Evolutionary conservation across 2,329 filamentous ascomycete species (phyloP), one percentile per base, ranked within the genome.

Genomic region (Fusarium domesticum): DNA sequence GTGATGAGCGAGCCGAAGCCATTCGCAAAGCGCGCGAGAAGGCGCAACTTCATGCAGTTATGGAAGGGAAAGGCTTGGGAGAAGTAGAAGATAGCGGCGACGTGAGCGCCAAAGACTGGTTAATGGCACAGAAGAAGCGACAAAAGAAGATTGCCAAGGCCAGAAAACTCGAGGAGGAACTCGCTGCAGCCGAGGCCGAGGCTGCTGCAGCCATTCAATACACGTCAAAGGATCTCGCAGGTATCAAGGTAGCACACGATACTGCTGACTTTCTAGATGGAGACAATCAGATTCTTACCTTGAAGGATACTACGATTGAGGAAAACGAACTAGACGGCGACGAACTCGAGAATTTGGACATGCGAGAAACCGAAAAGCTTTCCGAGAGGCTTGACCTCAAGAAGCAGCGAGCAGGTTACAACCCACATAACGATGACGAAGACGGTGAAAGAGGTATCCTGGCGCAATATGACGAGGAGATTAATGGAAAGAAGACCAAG

Each of bases 401-500:
- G 73, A 96, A 95, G 76, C 89, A 90, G 67, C 88, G 85, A 62
- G 85, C 86, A 1, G 84, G 83, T 1, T 98, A 98, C 66, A 89
- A 98, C 58, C 91, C 92, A 0, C 85, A 89, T 49, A 72, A 89
- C 52, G 73, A 84, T 25, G 84, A 86, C 35, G 77, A 83, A 19
- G 78, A 78, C 18, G 84, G 79, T 11, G 74, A 84, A 45, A 77
- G 77, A 15, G 78, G 78, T 6, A 83, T 98, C 18, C 71, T 98
- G 33, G 81, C 87, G 12, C 92, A 98, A 57, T 98, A 98, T 62
- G 93, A 97, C 58, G 93, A 97, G 53, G 92, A 96, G 61, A 95
- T 96, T 41, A 81, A 86, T 28, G 90, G 90, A 43, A 96, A 95
- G 69, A 93, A 95, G 70, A 74, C 78, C 43, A 96, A 95, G 64